Evolutionary conservation across 2,329 filamentous ascomycete species (phyloP), one percentile per base, ranked within the genome.

Genomic region (Aspergillus fischeri): DNA sequence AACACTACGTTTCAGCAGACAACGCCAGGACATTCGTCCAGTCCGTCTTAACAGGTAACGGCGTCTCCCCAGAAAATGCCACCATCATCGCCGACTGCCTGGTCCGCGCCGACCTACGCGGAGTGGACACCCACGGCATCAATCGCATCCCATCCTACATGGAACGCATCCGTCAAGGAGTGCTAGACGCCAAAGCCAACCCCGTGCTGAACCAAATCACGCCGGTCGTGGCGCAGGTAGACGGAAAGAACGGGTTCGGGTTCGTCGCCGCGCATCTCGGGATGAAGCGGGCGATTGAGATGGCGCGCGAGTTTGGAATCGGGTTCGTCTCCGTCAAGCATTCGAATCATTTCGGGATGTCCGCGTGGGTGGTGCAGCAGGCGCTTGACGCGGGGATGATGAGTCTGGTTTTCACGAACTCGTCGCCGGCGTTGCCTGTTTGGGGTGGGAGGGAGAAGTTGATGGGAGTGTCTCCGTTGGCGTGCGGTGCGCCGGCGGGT

Each of bases 341-440:
- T 73, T 89, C 86, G 44, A 93, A 93, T 65, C 89, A 93, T 71
- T 92, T 90, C 66, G 90, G 90, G 54, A 94, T 94, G 90, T 83
- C 83, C 3, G 90, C 90, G 0, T 93, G 89, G 88, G 69, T 92
- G 0, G 89, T 92, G 10, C 87, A 90, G 70, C 86, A 91, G 72
- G 90, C 89, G 0, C 73, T 92, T 14, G 87, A 93, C 57, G 86
- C 83, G 0, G 80, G 81, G 41, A 86, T 89, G 83, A 86, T 90
- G 82, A 84, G 81, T 55, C 77, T 89, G 17, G 86, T 89, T 1
- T 89, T 89, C 61, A 89, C 86, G 21, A 89, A 89, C 67, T 87
- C 85, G 0, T 89, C 85, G 28, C 88, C 89, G 0, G 89, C 88
- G 1, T 74, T 92, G 55, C 88, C 89, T 1, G 85, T 83, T 0